These are phyloP conservation scores for Actinomortierella ambigua DNA, from an alignment of 371 early-diverging fungal species.

Conservation along the genomic window DNA sequence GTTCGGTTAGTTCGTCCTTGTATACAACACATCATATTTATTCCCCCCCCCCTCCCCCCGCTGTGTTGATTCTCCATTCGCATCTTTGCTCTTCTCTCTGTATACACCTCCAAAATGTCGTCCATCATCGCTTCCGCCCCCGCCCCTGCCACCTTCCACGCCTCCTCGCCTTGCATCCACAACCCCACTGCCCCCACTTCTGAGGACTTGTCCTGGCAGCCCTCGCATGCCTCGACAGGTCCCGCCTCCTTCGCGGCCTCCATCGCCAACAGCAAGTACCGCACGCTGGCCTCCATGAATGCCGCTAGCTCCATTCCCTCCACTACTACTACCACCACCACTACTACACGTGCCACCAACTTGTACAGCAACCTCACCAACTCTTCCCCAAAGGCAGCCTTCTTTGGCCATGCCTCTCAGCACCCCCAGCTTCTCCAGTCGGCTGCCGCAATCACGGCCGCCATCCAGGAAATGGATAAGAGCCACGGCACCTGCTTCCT, in stretches of 20 bases:
- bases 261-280: conserved; percentile 17
- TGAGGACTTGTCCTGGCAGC: conserved; percentile 44
- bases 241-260: conserved; percentile 8
- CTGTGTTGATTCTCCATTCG: no score
- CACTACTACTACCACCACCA: conserved; percentile 8
- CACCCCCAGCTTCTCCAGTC: conserved; percentile 1
- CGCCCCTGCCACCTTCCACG: conserved; percentile 10
- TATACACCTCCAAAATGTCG: conserved; percentile 18
- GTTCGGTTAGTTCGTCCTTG: no score
- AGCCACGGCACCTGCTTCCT: conserved; percentile 44
- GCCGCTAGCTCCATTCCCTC: conserved; percentile 1
- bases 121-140: conserved; percentile 22
- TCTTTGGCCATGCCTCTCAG: conserved; percentile 1
- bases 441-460: conserved; percentile 17
- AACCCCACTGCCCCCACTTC: conserved; percentile 3
- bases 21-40: no score
- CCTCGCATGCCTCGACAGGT: conserved; percentile 6
- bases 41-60: no score
- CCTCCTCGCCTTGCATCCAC: conserved; percentile 7
- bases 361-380: neutral
- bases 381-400: conserved; percentile 16
- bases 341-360: neutral
- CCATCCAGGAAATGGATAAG: conserved; percentile 41
- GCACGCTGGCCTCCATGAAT: conserved; percentile 43
- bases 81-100: no score